A percentile compares a stretch with the other conserved stretches of the same genome.
phyloP scores from a whole-genome alignment of 371 early-diverging fungal species.

The Vairimorpha apis region DNA sequence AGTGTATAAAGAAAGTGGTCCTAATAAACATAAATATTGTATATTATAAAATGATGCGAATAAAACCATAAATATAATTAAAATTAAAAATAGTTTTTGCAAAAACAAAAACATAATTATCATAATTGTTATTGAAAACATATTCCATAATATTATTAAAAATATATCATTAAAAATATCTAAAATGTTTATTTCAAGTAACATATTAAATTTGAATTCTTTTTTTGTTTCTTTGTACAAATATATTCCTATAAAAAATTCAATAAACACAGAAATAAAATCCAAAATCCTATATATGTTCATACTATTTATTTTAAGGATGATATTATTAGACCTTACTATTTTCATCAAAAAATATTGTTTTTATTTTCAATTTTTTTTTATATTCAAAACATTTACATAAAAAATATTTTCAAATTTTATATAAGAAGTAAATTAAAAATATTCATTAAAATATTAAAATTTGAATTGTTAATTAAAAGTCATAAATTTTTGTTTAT shows the following conservation, averaged over 20 bases:
- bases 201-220: background rate
- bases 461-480: too few species aligned
- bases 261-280: background rate
- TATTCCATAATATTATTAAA: background rate
- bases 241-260: background rate
- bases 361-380: too few species aligned
- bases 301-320: background rate
- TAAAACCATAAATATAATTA: background rate
- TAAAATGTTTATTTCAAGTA: background rate
- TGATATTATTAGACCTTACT: background rate
- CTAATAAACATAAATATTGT: background rate
- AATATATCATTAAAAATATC: background rate
- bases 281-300: slow-evolving; percentile 3
- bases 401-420: too few species aligned
- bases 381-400: too few species aligned
- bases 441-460: too few species aligned
- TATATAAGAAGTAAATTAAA: too few species aligned
- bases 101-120: background rate
- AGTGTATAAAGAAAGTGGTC: background rate
- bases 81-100: background rate
- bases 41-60: background rate
- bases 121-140: background rate
- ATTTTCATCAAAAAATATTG: too few species aligned
- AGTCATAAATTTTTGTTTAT: too few species aligned
- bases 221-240: slow-evolving; percentile 10